A percentile compares a stretch with the other conserved stretches of the same genome.
These are phyloP conservation scores for Herpetospermum pedunculosum DNA, from an alignment of 306 rosid genomes.

Conservation along the genomic window DNA sequence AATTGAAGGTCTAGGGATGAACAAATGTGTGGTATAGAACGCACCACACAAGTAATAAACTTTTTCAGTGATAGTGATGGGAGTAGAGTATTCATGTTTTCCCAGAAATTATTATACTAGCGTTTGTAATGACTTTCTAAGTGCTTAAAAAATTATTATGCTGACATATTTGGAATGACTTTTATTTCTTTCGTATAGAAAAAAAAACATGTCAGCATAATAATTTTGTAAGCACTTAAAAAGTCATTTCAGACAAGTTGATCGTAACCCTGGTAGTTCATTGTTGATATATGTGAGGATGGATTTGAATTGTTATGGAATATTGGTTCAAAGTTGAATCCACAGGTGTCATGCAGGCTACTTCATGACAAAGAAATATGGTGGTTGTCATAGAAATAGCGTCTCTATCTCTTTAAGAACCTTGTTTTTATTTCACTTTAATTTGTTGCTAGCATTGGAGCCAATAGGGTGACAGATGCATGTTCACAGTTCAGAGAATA, in stretches of 20 bases:
- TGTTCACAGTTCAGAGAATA: slow-evolving; percentile 44
- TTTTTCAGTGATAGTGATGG: neutral
- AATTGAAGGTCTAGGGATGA: neutral
- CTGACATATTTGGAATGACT: no score
- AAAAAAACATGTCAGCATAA: no score
- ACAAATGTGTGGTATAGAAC: neutral
- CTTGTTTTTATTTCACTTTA: neutral
- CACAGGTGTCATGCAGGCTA: neutral
- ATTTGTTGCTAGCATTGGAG: slow-evolving; percentile 51
- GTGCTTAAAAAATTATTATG: no score
- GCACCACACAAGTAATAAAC: neutral
- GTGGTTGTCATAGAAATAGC: neutral
- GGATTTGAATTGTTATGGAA: neutral
- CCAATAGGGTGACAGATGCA: slow-evolving; percentile 55
- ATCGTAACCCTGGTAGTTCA: neutral
- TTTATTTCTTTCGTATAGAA: no score
- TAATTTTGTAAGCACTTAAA: no score
- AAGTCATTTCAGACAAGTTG: no score
- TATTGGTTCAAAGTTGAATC: neutral
- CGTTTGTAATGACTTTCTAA: no score
- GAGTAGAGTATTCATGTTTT: neutral
- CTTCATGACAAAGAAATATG: neutral
- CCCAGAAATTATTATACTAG: neutral
- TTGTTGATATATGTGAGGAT: neutral
- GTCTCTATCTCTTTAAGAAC: neutral